A percentile compares a stretch with the other conserved stretches of the same genome.
Conservation (phyloP, 108 stramenopile genomes). For the Cyclotella atomus region DNA sequence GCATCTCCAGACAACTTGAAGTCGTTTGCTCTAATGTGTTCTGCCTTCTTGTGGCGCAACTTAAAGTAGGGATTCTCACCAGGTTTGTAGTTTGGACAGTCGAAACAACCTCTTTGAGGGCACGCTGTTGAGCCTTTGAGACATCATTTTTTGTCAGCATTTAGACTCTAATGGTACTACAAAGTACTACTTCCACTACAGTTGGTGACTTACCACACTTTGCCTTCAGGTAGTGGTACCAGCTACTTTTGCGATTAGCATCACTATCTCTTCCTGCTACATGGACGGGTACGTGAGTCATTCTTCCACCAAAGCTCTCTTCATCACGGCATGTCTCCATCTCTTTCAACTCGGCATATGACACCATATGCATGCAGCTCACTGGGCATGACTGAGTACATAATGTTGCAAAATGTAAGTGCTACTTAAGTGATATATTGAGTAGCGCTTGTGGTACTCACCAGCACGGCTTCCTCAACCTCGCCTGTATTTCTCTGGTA, state of each 20-base stretch:
- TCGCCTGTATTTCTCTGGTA: conserved; percentile 60
- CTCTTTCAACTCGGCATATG: conserved; percentile 72
- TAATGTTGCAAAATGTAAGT: not conserved
- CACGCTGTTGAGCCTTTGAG: conserved; percentile 47
- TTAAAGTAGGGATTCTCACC: conserved; percentile 80
- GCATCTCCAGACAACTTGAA: conserved; percentile 73
- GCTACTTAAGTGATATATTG: not conserved
- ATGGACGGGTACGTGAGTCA: conserved; percentile 65
- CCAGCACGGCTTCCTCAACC: conserved; percentile 60
- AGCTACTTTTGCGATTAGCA: conserved; percentile 66
- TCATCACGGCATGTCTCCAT: conserved; percentile 73
- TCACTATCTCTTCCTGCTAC: conserved; percentile 79
- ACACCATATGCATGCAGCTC: conserved; percentile 78
- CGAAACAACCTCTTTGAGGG: conserved; percentile 80
- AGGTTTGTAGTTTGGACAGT: conserved; percentile 72
- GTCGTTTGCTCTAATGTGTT: conserved; percentile 65
- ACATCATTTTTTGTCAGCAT: not conserved
- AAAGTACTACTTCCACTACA: not conserved
- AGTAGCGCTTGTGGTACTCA: not conserved
- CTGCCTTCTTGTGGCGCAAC: conserved; percentile 45
- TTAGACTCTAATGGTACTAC: too few relatives aligned
- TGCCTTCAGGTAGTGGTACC: conserved; percentile 77
- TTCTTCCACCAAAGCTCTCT: conserved; percentile 54
- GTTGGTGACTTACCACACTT: conserved; percentile 55
- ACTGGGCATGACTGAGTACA: conserved; percentile 66